A percentile compares a stretch with the other conserved stretches of the same genome.
Conservation (phyloP, 208 protist genomes). For the Crithidia thermophila region DNA sequence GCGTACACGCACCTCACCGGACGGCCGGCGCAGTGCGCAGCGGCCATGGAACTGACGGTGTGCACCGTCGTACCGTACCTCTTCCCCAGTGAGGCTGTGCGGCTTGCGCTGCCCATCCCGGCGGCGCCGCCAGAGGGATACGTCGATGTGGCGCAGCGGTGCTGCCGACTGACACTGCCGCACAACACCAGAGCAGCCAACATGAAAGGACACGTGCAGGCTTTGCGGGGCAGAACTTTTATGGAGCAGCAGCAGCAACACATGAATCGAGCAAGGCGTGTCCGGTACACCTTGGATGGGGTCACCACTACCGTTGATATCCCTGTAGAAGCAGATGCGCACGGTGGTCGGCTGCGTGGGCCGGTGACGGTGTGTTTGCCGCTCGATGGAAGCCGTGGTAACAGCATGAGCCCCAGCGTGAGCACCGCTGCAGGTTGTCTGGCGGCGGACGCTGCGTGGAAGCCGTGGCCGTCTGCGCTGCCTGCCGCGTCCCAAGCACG, state of each 20-base stretch:
- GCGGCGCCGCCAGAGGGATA: slow-evolving; percentile 2
- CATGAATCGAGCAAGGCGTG: not conserved
- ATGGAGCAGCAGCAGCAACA: too few species aligned
- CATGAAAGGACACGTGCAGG: too few species aligned
- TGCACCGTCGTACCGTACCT: slow-evolving; percentile 16
- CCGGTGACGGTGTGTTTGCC: slow-evolving; percentile 9
- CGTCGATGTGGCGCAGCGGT: slow-evolving; percentile 17
- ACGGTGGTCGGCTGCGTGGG: not conserved
- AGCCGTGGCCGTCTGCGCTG: slow-evolving; percentile 12
- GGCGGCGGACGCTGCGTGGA: not conserved
- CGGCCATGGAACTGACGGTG: not conserved
- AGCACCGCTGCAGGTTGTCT: not conserved
- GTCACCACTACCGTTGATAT: not conserved
- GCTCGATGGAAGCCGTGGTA: slow-evolving; percentile 10
- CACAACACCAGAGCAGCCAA: not conserved
- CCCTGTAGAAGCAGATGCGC: not conserved
- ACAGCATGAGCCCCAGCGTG: too few species aligned
- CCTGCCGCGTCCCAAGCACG: slow-evolving; percentile 16
- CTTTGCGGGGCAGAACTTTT: too few species aligned
- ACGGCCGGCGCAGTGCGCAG: slow-evolving; percentile 7
- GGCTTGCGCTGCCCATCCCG: not conserved
- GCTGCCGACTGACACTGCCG: slow-evolving; percentile 7
- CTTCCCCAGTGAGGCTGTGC: slow-evolving; percentile 15
- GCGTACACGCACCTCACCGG: slow-evolving; percentile 10
- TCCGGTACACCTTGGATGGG: not conserved